A percentile compares a stretch with the other conserved stretches of the same genome.
phyloP scores from a whole-genome alignment of 768 basidiomycete species.

The Mycena capillaripes region DNA sequence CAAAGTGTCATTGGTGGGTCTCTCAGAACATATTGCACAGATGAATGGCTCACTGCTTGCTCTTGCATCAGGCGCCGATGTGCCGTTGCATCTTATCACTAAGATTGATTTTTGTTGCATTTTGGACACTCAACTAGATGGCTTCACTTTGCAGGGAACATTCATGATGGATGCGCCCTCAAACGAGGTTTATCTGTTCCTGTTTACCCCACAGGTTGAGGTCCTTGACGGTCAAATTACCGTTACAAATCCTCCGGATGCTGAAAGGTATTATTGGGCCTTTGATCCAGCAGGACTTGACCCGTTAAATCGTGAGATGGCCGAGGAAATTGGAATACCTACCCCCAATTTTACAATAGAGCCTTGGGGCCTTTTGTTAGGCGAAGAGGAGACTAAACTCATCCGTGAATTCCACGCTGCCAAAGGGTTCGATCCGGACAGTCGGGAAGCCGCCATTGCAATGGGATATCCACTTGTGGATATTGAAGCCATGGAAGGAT shows the following conservation, averaged over 20 bases:
- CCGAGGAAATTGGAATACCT: not conserved
- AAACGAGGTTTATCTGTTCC: not conserved
- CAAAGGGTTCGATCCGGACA: too few relatives aligned
- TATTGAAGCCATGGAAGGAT: too few relatives aligned
- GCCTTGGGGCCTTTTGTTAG: not conserved
- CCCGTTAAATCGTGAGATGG: too few relatives aligned
- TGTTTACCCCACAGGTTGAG: not conserved
- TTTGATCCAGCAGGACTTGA: too few relatives aligned
- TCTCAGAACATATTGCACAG: not conserved
- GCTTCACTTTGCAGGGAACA: not conserved
- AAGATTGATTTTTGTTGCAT: not conserved
- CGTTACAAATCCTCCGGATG: not conserved
- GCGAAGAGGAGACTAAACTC: not conserved
- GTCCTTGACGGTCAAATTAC: not conserved
- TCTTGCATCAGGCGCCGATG: not conserved
- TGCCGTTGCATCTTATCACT: not conserved
- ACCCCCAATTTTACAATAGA: not conserved
- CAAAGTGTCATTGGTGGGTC: not conserved
- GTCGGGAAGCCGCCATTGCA: too few relatives aligned
- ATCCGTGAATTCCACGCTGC: not conserved
- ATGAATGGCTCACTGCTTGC: not conserved
- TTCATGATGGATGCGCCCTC: not conserved
- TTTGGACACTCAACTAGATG: not conserved
- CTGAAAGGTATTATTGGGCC: too few relatives aligned
- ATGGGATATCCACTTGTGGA: too few relatives aligned